Evolutionary conservation across 1,284 basidiomycete species (phyloP).

Genomic region (Irpex rosettiformis): DNA sequence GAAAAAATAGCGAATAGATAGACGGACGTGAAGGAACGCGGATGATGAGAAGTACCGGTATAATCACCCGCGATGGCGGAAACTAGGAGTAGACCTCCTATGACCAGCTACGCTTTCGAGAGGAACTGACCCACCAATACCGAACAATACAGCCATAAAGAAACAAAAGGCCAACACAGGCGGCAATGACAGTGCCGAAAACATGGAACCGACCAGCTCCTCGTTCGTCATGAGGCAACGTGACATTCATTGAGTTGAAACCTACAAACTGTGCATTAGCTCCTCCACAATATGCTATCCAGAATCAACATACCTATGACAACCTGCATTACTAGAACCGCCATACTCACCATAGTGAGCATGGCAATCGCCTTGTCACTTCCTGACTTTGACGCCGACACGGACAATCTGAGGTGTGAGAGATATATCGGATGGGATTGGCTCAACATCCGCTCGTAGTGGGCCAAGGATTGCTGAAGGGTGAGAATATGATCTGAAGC

Average conservation of each 20-base stretch:
- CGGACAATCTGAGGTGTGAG: slow-evolving; percentile 67
- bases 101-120: slow-evolving; percentile 27
- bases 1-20: slow-evolving; percentile 1
- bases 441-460: slow-evolving; percentile 86
- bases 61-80: no score
- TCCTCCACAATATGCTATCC: neutral
- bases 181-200: slow-evolving; percentile 48
- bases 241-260: slow-evolving; percentile 45
- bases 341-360: slow-evolving; percentile 66
- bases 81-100: neutral
- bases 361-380: slow-evolving; percentile 68
- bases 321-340: slow-evolving; percentile 67
- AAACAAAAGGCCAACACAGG: slow-evolving; percentile 36
- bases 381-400: slow-evolving; percentile 57
- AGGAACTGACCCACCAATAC: slow-evolving; percentile 57
- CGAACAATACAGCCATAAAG: slow-evolving; percentile 43
- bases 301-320: slow-evolving; percentile 50
- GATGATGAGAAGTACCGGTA: neutral
- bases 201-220: slow-evolving; percentile 29
- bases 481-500: slow-evolving; percentile 95
- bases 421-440: slow-evolving; percentile 88
- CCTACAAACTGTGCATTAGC: slow-evolving; percentile 37
- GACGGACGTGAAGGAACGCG: neutral
- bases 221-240: slow-evolving; percentile 20
- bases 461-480: slow-evolving; percentile 80